Base-by-base conservation (phyloP, 2,329 filamentous ascomycete species). In the Nothopassalora personata region DNA sequence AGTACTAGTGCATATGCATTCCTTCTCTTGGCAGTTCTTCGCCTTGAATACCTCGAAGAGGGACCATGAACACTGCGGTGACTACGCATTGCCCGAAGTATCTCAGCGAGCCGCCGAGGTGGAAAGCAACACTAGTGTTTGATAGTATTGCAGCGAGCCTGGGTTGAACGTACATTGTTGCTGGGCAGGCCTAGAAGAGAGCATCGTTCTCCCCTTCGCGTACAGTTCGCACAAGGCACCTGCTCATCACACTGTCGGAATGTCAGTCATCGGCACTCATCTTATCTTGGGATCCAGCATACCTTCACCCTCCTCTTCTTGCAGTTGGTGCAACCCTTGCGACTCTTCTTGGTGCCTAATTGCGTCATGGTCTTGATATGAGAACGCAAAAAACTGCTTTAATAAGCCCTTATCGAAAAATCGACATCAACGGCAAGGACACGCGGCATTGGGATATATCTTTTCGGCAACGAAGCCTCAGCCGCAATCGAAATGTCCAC, bases 291-390 rank as follows among this genome's bases (percentile, higher is more conserved):
- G 23, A 43, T 19, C 28, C 46, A 11, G 30, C 57, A 45, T 39
- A 50, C 57, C 60, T 71, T 71, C 11, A 71, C 69, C 34, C 67
- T 57, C 36, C 68, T 60, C 18, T 55, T 54, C 43, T 71, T 71
- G 58, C 69, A 70, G 8, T 64, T 64, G 4, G 59, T 59, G 53
- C 69, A 71, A 15, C 69, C 69, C 27, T 62, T 67, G 2, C 66
- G 62, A n/a, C 61, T 64, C 58, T 70, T 70, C 50, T 62, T 66
- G 9, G 62, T 59, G 27, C 66, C 64, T 11, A 65, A 62, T 54
- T 65, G 66, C 5, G 64, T 61, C 66, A 66, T 67, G 11, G 7
- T 34, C 31, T 34, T 34, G 31, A 34, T 34, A 8, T 9, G 8
- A 34, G 31, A 34, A 9, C 11, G 11, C 1, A 34, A 34, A 34